These are phyloP conservation scores for Pleurotus salmoneostramineus DNA, from an alignment of 768 basidiomycete species.

Conservation along the genomic window DNA sequence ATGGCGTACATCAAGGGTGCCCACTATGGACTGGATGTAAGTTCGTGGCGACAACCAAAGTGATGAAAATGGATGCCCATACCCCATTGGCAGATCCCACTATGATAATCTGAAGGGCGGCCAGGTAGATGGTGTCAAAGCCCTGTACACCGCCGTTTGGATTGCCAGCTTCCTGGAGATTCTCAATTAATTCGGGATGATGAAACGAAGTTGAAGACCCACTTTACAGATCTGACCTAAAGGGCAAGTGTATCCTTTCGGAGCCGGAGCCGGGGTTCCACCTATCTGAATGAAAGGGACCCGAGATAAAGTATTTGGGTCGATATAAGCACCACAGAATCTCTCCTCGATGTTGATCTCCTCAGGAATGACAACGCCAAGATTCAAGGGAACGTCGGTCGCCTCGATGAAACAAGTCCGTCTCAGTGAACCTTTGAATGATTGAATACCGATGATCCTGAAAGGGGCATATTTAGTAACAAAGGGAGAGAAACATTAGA, in stretches of 20 bases:
- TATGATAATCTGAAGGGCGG: constrained; percentile 81
- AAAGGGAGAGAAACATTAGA: neutral
- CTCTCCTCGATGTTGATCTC: constrained; percentile 44
- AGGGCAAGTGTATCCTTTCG: constrained; percentile 91
- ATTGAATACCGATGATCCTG: constrained; percentile 91
- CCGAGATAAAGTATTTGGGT: constrained; percentile 52
- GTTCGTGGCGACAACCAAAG: constrained; percentile 4
- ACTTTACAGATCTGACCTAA: constrained; percentile 82
- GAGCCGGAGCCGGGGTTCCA: constrained; percentile 16
- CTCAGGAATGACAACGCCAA: constrained; percentile 38
- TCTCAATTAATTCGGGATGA: neutral
- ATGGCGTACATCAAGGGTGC: constrained; percentile 79
- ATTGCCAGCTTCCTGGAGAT: constrained; percentile 56
- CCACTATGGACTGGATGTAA: constrained; percentile 47
- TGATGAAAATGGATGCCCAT: constrained; percentile 21
- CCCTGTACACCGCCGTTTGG: constrained; percentile 64
- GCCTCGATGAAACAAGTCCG: constrained; percentile 58
- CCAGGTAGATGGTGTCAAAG: constrained; percentile 85
- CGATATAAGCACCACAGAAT: constrained; percentile 79
- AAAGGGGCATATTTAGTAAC: neutral
- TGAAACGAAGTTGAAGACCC: constrained; percentile 8
- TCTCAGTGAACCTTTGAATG: constrained; percentile 83
- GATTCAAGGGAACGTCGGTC: constrained; percentile 15
- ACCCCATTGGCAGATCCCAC: constrained; percentile 79
- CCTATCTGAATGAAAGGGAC: constrained; percentile 25